Evolutionary conservation across 495 filamentous ascomycete genomes (phyloP).

Genomic region (Penicillium cosmopolitanum): DNA sequence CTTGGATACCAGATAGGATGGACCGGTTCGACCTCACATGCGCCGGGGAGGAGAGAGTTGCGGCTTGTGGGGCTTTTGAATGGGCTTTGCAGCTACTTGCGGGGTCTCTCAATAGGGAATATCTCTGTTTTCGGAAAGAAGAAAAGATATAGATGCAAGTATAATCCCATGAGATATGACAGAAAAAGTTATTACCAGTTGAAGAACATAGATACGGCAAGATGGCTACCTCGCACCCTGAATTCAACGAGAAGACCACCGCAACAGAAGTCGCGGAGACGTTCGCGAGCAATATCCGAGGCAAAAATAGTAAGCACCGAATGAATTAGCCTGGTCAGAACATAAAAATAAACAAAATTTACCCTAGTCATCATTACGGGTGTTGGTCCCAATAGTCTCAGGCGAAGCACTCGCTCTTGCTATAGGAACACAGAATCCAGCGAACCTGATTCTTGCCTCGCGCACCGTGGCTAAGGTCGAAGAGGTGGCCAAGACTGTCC

Average conservation of each 20-base stretch:
- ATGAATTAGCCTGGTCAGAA: not conserved
- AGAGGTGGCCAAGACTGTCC: conserved; percentile 45
- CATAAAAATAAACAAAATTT: not conserved
- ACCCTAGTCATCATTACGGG: conserved; percentile 51
- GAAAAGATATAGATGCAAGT: not conserved
- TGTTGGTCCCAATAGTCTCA: conserved; percentile 54
- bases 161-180: not conserved
- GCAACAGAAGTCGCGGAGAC: conserved; percentile 45
- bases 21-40: too few species aligned
- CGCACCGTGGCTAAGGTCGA: conserved; percentile 55
- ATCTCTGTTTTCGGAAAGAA: not conserved
- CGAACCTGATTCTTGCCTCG: conserved; percentile 57
- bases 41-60: not conserved
- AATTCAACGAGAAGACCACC: conserved; percentile 47
- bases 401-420: conserved; percentile 55
- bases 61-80: not conserved
- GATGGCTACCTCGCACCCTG: conserved; percentile 34
- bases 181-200: not conserved
- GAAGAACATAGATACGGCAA: not conserved
- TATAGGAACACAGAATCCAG: conserved; percentile 56
- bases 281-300: conserved; percentile 43
- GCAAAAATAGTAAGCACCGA: conserved; percentile 34
- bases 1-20: not conserved
- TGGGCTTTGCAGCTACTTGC: not conserved
- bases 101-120: not conserved